These are phyloP conservation scores for Pseudoscleropodium purum DNA, from an alignment of 225 moss, liverwort and hornwort species.

Conservation along the genomic window DNA sequence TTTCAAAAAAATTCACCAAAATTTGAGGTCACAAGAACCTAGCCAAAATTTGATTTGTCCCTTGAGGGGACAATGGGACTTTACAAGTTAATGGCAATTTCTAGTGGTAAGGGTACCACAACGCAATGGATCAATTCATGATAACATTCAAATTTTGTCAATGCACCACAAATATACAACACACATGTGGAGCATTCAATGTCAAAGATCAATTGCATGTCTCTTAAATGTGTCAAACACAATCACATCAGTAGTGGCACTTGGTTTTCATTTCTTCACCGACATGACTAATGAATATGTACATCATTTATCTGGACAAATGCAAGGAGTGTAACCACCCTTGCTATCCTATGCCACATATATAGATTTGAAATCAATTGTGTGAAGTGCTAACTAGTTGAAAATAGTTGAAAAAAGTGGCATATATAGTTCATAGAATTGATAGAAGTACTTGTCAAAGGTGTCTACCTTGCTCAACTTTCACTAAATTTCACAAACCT, in stretches of 20 bases:
- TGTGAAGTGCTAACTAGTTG: background rate
- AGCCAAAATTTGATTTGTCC: too few species aligned
- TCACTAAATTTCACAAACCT: background rate
- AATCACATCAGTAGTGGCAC: background rate
- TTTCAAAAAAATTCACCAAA: too few species aligned
- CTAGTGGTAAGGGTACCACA: rapidly evolving
- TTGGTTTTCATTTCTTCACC: background rate
- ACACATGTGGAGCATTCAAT: rapidly evolving
- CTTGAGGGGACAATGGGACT: too few species aligned
- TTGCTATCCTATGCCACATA: rapidly evolving
- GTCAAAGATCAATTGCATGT: rapidly evolving
- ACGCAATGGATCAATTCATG: background rate
- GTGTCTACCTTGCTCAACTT: rapidly evolving
- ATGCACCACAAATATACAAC: background rate
- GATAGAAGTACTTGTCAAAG: rapidly evolving
- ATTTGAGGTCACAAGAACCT: too few species aligned
- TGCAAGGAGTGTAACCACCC: background rate
- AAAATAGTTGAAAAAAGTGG: background rate
- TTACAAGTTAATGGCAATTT: background rate
- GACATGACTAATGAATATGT: background rate
- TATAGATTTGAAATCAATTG: background rate
- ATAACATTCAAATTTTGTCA: background rate
- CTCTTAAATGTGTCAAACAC: rapidly evolving
- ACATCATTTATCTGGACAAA: background rate
- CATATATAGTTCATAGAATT: background rate